Conservation (phyloP, 2,329 filamentous ascomycete genomes). For the Pyrenophora teres region DNA sequence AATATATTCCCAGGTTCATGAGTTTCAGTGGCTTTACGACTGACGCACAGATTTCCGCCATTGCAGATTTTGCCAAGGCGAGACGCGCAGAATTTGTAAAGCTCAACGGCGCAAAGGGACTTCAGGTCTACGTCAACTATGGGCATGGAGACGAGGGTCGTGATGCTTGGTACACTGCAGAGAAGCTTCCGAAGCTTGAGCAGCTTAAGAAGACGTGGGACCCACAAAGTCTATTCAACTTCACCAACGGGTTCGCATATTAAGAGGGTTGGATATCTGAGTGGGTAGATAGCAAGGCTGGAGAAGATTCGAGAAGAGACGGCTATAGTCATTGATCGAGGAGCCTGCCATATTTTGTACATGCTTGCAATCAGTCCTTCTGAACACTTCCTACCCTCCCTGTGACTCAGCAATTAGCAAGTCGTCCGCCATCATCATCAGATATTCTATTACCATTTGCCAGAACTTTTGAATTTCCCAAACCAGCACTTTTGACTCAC, state of each 20-base stretch:
- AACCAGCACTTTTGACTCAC: too few species aligned
- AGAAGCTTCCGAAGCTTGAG: slow-evolving; percentile 1
- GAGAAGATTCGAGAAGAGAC: too few species aligned
- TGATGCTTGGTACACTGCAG: slow-evolving; percentile 1
- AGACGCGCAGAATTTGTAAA: slow-evolving; percentile 4
- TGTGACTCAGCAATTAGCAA: too few species aligned
- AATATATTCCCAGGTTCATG: neutral
- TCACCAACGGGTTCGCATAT: slow-evolving; percentile 2
- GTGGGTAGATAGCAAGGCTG: too few species aligned
- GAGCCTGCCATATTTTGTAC: too few species aligned
- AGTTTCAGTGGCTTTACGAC: slow-evolving; percentile 7
- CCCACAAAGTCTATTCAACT: slow-evolving; percentile 3
- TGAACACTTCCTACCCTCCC: too few species aligned
- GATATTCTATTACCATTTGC: too few species aligned
- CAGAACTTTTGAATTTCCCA: too few species aligned
- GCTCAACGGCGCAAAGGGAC: slow-evolving; percentile 2
- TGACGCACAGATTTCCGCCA: neutral
- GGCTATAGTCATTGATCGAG: too few species aligned
- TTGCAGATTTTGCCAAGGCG: neutral
- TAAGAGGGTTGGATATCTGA: neutral
- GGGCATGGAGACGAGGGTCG: slow-evolving; percentile 5
- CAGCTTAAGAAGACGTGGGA: slow-evolving; percentile 1
- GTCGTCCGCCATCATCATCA: too few species aligned
- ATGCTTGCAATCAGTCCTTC: too few species aligned
- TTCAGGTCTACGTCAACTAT: slow-evolving; percentile 8